Base-by-base conservation (phyloP, 2,329 filamentous ascomycete species). In the Fusarium sp. region DNA sequence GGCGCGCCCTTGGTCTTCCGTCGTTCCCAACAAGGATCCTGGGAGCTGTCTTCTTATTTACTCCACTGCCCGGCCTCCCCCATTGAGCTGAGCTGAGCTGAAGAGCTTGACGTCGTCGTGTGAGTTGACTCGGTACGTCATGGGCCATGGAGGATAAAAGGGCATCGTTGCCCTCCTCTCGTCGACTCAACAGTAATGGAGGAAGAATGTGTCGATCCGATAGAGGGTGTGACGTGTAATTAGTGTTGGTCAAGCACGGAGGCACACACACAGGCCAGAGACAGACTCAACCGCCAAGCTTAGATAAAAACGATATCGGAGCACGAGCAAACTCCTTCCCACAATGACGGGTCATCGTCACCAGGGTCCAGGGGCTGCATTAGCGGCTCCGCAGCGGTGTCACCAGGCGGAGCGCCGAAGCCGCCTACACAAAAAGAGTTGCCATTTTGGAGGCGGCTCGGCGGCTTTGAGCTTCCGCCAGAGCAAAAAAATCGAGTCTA, bases 301-400 rank as follows among this genome's bases (percentile, higher is more conserved):
- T 29, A 62, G 33, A 44, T 36, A 64, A 71, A 73, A 65, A 74
- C 71, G 71, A 74, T 72, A 74, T 74, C 71, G 71, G 71, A 74
- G 71, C 64, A 46, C 38, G 49, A 44, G 62, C 64, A 57, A 46
- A 53, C 17, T 35, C 24, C 29, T 20, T 35, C 55, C 31, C 22
- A 42, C 58, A 49, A 49, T 61, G 58, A 61, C 42, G 62, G 73
- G 42, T 42, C 46, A 53, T 53, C 46, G 46, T 53, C 46, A 53
- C 46, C 46, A 72, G 71, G 68, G 71, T 71, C 55, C 57, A 73
- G 66, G 62, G 61, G 70, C 73, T 57, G 70, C 57, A 69, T 38
- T 63, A 66, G 56, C 20, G 35, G 31, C 40, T 24, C 51, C 53
- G 14, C 56, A 49, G 55, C 55, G 40, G 57, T 51, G 35, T 56